Evolutionary conservation across 805 yeast species (phyloP).

Genomic region (Nakazawaea pomicola): DNA sequence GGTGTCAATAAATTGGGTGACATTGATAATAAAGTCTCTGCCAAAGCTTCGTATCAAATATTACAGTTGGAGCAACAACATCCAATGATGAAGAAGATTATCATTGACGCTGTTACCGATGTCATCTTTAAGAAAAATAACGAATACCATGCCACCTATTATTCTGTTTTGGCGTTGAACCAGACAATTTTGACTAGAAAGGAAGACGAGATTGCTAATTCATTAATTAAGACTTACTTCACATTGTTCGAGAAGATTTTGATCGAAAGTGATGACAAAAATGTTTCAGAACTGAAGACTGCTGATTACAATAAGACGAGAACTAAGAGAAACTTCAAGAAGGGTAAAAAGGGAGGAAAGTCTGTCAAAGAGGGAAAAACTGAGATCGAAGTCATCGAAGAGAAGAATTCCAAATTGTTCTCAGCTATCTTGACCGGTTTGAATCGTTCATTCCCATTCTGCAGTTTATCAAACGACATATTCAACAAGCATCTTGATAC

Average conservation of each 20-base stretch:
- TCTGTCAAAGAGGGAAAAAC: constrained; percentile 61
- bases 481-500: constrained; percentile 78
- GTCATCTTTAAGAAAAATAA: constrained; percentile 66
- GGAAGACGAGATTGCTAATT: constrained; percentile 80
- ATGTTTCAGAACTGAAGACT: constrained; percentile 28
- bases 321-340: constrained; percentile 70
- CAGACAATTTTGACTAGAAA: constrained; percentile 83
- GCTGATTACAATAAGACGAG: constrained; percentile 54
- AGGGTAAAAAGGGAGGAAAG: constrained; percentile 85
- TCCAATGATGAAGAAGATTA: constrained; percentile 89
- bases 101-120: constrained; percentile 78
- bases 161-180: constrained; percentile 81
- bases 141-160: constrained; percentile 86
- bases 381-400: constrained; percentile 63
- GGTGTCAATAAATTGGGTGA: constrained; percentile 96
- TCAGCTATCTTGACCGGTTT: constrained; percentile 92
- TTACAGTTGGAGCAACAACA: constrained; percentile 82
- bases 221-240: constrained; percentile 78
- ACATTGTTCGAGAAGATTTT: constrained; percentile 80
- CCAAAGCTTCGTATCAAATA: constrained; percentile 79
- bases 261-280: constrained; percentile 47
- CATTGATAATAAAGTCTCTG: constrained; percentile 81
- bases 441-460: constrained; percentile 93
- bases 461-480: constrained; percentile 64
- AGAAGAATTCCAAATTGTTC: constrained; percentile 77